Percentiles rank a stretch among this genome's conserved stretches.
Conservation (phyloP, 352 stramenopile genomes). For the Phytopythium montanum region DNA sequence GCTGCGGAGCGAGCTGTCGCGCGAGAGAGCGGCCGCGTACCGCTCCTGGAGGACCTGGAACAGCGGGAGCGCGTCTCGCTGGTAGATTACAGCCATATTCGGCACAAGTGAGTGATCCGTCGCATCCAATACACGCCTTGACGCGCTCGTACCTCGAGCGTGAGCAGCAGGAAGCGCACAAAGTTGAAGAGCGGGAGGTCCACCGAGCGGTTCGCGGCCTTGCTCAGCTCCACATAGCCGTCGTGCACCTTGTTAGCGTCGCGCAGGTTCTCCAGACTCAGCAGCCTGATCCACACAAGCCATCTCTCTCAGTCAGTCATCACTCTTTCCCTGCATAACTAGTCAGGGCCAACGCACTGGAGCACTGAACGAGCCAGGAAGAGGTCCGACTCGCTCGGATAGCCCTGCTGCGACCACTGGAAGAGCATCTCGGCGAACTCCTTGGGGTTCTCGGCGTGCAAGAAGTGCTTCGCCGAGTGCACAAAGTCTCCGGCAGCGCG, state of each 20-base stretch:
- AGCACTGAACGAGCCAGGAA: slow-evolving; percentile 74
- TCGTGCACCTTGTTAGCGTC: slow-evolving; percentile 83
- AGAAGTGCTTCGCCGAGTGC: slow-evolving; percentile 72
- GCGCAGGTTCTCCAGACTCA: slow-evolving; percentile 83
- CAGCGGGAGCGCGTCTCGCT: slow-evolving; percentile 80
- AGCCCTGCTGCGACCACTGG: slow-evolving; percentile 70
- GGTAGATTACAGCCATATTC: neutral
- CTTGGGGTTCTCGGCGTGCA: slow-evolving; percentile 66
- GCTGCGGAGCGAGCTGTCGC: slow-evolving; percentile 70
- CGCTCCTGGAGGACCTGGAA: slow-evolving; percentile 88
- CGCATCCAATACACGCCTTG: neutral
- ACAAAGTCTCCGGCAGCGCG: slow-evolving; percentile 47
- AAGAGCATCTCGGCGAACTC: slow-evolving; percentile 73
- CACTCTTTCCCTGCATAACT: neutral
- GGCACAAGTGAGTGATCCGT: neutral
- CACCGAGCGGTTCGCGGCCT: slow-evolving; percentile 31
- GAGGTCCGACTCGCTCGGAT: slow-evolving; percentile 77
- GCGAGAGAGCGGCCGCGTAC: slow-evolving; percentile 67
- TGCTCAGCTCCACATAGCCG: slow-evolving; percentile 49
- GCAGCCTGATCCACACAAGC: slow-evolving; percentile 32
- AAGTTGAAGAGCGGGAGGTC: slow-evolving; percentile 86
- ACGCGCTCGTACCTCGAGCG: slow-evolving; percentile 55
- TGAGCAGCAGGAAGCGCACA: slow-evolving; percentile 77
- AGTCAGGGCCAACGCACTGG: too few relatives aligned
- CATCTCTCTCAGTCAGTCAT: slow-evolving; percentile 9